Base-by-base conservation (phyloP, 164 flowering plant genomes). In the Paratinospora sagittata region DNA sequence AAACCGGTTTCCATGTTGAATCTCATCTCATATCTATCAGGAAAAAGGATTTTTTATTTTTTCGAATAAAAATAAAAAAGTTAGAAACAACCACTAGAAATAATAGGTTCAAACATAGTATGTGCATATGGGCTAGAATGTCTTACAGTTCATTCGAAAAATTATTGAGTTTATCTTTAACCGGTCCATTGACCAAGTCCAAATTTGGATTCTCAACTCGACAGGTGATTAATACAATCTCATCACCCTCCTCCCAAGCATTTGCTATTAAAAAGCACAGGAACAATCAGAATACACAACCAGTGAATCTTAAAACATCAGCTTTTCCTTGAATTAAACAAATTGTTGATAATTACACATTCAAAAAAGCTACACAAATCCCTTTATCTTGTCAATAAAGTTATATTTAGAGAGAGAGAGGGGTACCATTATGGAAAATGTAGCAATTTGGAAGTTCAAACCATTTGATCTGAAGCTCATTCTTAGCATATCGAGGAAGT, bases 191-290 rank as follows among this genome's bases (percentile, higher is more conserved):
- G 79, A 86, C 86, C 87, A 85, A 78, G 78, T 92, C 97, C 65
- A 95, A 68, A 79, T 91, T 88, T 19, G 86, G 92, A 76, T 91
- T 91, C 75, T 90, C 79, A 74, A 90, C 77, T 71, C 96, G 97
- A 73, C 96, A 92, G 62, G 97, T 88, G 72, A 91, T 81, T 70
- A 95, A 71, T 75, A 95, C 90, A 72, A 95, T 84, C 76, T 95
- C 98, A 70, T 95, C 93, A 27, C 78, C 97, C 70, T 92, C 98
- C 79, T 95, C 99, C 98, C 99, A 95, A 65, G 98, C 94, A 91
- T 95, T 95, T 72, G 97, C 97, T 95, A 75, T 74, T 19, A 67
- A 71, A 37, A 69, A 65, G 47, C 70, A 69, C 11, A 47, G 14
- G 70, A 52, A 72, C 49, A 52, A 68, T 72, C 67, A 78, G 60